Evolutionary conservation across 164 flowering plant species (phyloP), one percentile per base, ranked within the genome.

Genomic region (Magnolia changhungtana): DNA sequence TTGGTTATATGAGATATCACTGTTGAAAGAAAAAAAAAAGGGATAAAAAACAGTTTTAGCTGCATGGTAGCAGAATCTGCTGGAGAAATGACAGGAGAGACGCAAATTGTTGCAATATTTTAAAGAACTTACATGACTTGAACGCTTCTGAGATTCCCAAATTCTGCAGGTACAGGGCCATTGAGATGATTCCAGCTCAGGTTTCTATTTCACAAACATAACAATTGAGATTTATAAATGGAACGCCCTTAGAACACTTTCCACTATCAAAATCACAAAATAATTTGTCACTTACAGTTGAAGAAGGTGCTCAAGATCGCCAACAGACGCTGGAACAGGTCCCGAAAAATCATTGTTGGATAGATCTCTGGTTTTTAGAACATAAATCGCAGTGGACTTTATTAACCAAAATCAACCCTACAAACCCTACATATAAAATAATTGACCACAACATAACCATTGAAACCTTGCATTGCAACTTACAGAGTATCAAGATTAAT

Each of bases 401-500:
- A 37, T 29, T 1, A 37, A 49, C 18, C 13, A 49, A 51, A 16
- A 6, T 9, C 8, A 24, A 2, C 20, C 49, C 16, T 3, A 66
- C 24, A 45, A 29, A 4, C 5, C 29, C 16, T 13, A 20, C 23
- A 11, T 18, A 68, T 1, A 21, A 23, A 49, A 49, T 49, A 55
- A 55, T 23, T 3, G 7, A 27, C 50, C 27, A 50, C 59, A 50
- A 2, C 20, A 55, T 6, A 16, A 14, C 1, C 2, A 0, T 52
- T 7, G 10, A 19, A 1, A 37, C 4, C 45, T 37, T 37, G 45
- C 1, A 0, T 19, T 37, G 7, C 29, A 45, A 82, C 93, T 80
- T 86, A 95, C 98, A 95, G 69, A 8, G 94, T 93, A 68, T 95
- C 98, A 61, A 93, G 93, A 79, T 95, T 95, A 74, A 91, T 80